Percentiles rank a stretch among this genome's conserved stretches.
phyloP scores from a whole-genome alignment of 1,284 basidiomycete species.

The Rugiboletus extremiorientalis region DNA sequence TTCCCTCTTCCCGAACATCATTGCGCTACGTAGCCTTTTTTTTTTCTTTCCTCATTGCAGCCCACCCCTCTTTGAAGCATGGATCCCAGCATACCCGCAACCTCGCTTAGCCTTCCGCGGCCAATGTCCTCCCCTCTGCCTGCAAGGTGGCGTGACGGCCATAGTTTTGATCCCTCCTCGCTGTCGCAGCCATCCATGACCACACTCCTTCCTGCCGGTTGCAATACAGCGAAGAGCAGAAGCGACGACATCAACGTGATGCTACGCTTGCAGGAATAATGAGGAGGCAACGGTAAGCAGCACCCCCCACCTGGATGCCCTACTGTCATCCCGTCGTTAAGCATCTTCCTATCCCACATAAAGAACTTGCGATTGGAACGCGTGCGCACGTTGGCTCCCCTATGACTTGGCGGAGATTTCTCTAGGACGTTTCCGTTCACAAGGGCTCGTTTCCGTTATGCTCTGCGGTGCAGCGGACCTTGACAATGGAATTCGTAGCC shows the following conservation, averaged over 20 bases:
- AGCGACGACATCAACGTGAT: constrained; percentile 34
- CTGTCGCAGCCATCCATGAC: constrained; percentile 25
- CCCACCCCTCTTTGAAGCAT: constrained; percentile 20
- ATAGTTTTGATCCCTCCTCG: constrained; percentile 25
- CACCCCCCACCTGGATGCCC: constrained; percentile 16
- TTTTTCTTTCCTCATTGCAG: constrained; percentile 7
- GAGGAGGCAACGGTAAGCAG: constrained; percentile 25
- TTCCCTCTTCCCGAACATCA: constrained; percentile 9
- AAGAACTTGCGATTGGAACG: constrained; percentile 27
- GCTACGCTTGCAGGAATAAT: constrained; percentile 29
- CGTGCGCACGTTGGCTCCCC: constrained; percentile 22
- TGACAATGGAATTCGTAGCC: constrained; percentile 20
- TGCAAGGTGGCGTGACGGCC: constrained; percentile 30
- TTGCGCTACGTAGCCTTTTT: constrained; percentile 2
- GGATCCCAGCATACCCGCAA: constrained; percentile 19
- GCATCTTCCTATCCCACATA: constrained; percentile 22
- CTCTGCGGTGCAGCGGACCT: constrained; percentile 25
- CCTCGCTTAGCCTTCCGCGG: constrained; percentile 34
- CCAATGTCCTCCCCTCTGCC: constrained; percentile 27
- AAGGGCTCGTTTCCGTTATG: constrained; percentile 17
- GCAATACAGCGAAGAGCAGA: constrained; percentile 26
- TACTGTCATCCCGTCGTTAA: constrained; percentile 9
- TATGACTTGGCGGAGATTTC: constrained; percentile 32
- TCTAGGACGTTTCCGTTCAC: constrained; percentile 13
- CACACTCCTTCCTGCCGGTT: constrained; percentile 27